A percentile compares a stretch with the other conserved stretches of the same genome.
Evolutionary conservation across 139 green algal genomes (phyloP).

Genomic region (Micromonas pusilla): DNA sequence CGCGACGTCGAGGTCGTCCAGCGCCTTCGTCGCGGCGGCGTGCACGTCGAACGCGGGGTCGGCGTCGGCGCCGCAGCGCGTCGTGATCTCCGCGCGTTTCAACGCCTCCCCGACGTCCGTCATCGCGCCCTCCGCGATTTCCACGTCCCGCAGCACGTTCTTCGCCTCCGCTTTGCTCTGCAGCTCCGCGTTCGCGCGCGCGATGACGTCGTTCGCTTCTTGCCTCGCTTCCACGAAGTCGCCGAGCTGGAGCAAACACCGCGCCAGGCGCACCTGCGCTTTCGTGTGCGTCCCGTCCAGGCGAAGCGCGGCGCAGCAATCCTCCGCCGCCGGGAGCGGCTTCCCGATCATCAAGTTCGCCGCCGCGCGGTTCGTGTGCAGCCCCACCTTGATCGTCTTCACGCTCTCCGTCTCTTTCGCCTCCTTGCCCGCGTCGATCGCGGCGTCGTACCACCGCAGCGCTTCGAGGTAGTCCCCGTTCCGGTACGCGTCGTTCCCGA

Average conservation of each 20-base stretch:
- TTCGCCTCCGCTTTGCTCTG: slow-evolving; percentile 4
- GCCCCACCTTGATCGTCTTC: slow-evolving; percentile 3
- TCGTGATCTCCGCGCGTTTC: not conserved
- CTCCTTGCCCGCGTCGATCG: not conserved
- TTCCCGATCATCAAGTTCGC: slow-evolving; percentile 8
- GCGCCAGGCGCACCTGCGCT: not conserved
- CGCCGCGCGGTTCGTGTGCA: slow-evolving; percentile 13
- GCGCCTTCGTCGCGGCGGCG: not conserved
- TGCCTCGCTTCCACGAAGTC: slow-evolving; percentile 1
- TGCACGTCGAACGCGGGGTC: not conserved
- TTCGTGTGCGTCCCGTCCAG: not conserved
- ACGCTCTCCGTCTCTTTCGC: not conserved
- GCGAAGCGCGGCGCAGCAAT: slow-evolving; percentile 1
- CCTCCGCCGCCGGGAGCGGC: not conserved
- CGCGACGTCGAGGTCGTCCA: not conserved
- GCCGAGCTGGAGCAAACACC: slow-evolving; percentile 11
- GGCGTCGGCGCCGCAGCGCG: not conserved
- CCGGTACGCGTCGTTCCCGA: slow-evolving; percentile 3
- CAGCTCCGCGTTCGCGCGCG: not conserved
- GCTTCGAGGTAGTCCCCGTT: not conserved
- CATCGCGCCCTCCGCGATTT: not conserved
- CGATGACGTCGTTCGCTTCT: slow-evolving; percentile 11
- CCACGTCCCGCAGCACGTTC: not conserved
- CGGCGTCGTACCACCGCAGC: not conserved
- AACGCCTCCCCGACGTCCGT: not conserved